Evolutionary conservation across 129 eudicot species (phyloP).

Genomic region (Gnaphalium uliginosum): DNA sequence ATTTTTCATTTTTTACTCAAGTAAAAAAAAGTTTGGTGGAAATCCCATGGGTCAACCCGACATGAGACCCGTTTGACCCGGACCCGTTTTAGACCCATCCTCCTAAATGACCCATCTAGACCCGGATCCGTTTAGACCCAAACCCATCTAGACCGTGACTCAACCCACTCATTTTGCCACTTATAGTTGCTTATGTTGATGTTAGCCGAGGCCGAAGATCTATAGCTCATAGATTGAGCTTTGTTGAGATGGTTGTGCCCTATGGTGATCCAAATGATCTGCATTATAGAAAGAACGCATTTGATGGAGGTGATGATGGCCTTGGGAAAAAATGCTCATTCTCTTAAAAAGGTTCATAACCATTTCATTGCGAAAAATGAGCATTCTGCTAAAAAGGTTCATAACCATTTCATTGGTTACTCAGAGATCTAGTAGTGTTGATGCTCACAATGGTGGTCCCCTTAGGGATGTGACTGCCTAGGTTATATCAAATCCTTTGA

Average conservation of each 20-base stretch:
- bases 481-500: slow-evolving; percentile 87
- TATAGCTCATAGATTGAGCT: slow-evolving; percentile 92
- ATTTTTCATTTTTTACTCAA: too few species aligned
- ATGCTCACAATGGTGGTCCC: slow-evolving; percentile 15
- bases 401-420: not conserved
- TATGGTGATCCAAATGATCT: slow-evolving; percentile 97
- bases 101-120: too few species aligned
- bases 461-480: slow-evolving; percentile 88
- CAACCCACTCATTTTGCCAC: too few species aligned
- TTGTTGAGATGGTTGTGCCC: slow-evolving; percentile 97
- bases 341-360: slow-evolving; percentile 33
- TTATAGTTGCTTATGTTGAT: slow-evolving; percentile 89
- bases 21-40: too few species aligned
- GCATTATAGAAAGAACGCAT: slow-evolving; percentile 90
- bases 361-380: not conserved
- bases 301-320: slow-evolving; percentile 98
- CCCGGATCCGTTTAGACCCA: too few species aligned
- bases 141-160: too few species aligned
- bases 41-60: too few species aligned
- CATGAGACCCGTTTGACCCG: too few species aligned
- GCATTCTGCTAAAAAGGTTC: too few species aligned
- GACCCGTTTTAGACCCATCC: too few species aligned
- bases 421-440: not conserved
- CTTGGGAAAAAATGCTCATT: slow-evolving; percentile 93
- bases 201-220: slow-evolving; percentile 95